Base-by-base conservation (phyloP, 768 basidiomycete genomes). In the Gymnopilus junonius region DNA sequence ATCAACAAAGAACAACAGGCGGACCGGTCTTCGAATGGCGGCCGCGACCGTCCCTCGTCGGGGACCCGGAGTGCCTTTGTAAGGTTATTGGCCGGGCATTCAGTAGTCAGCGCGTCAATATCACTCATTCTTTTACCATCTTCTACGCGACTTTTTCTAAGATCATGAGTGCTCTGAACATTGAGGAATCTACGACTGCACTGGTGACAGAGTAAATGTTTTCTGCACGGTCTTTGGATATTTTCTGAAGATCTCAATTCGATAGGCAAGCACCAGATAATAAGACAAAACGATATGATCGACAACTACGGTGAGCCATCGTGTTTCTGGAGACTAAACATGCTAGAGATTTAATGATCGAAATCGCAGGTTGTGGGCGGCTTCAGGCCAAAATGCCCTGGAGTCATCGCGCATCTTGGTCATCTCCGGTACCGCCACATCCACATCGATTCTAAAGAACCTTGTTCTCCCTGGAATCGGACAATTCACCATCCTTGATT, bases 381-480 rank as follows among this genome's bases (percentile, higher is more conserved):
- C 93, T 2, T 87, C 91, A 1, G 97, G 97, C 4, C 97, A 99
- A 75, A 79, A 81, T 25, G 94, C 94, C 0, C 89, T 99, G 61
- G 96, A 99, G 75, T 82, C 87, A 2, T 84, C 95, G 12, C 85
- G 90, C 50, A 82, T 98, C 43, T 84, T 99, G 31, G 87, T 97
- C 67, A 76, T 98, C 61, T 90, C 89, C 40, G 90, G 82, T 0
- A 87, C 89, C 23, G 94, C 94, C 0, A 94, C 95, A 1, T 89
- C 92, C 2, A 93, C 95, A 32, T 90, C 93, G 51, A 87, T 93
- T 67, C 83, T 99, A 59, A 99, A 99, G 83, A 99, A 99, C 72
- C 89, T 99, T 64, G 95, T 99, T 39, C 86, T 99, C 8, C 97
- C 97, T 2, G 97, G 97, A 8, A 88, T 98, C 66, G 94, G 96